Base-by-base conservation (phyloP, 192 early-diverging fungal species). In the Backusella tuberculispora region DNA sequence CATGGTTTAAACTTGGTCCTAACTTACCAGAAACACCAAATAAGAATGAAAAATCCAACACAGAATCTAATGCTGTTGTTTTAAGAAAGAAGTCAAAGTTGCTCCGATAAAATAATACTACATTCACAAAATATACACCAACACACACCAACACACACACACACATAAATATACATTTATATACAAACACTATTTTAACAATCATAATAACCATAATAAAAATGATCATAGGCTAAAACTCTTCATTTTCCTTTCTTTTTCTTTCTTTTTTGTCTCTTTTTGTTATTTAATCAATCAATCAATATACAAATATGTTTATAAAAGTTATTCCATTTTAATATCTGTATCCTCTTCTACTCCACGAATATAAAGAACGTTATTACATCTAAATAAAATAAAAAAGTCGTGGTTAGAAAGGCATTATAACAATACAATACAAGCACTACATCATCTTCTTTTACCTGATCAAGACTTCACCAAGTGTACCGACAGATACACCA, bases 391-490 rank as follows among this genome's bases (percentile, higher is more conserved):
- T 26, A n/a, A 19, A 65, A 63, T 24, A 10, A 50, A 53, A 65
- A 72, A 56, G 12, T 15, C 19, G 14, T 29, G 46, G n/a, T 5
- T 50, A 46, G 2, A 6, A 1, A 69, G 68, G 6, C 3, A 44
- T 53, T 63, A 48, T 37, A 72, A 17, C 42, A 0, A 34, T 24
- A 19, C 7, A 66, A 48, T 15, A 66, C 14, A 10, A 71, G 13
- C 12, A 8, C 14, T 66, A 66, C n/a, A 24, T 14, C 21, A 13
- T 41, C n/a, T 15, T 10, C 67, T 19, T 66, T 42, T 80, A 89
- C 88, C 92, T 89, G 74, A 99, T 95, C 74, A 98, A 86, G 10
- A 99, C 91, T 84, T 99, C 97, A 24, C 96, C 96, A 24, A 96
- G 82, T 48, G 91, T 88, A 42, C 96, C 97, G 29, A 90, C 88